phyloP scores from a whole-genome alignment of 163 green algal species.

The Prototheca wickerhamii region DNA sequence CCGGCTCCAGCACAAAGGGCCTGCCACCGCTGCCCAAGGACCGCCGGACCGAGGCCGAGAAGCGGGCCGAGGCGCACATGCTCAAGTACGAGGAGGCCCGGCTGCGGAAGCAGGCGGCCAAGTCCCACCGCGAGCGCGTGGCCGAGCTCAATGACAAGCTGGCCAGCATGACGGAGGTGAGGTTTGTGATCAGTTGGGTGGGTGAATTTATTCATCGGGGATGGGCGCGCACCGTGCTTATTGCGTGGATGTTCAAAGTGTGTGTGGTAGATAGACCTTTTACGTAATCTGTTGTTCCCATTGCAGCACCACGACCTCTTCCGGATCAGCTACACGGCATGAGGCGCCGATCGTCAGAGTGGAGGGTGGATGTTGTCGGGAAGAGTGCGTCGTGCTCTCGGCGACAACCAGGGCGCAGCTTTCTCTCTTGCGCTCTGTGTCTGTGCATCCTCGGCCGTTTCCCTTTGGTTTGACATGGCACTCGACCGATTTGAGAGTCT shows the following conservation, averaged over 20 bases:
- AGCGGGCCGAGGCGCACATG: conserved; percentile 60
- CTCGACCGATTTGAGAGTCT: too few species aligned
- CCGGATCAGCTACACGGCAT: conserved; percentile 15
- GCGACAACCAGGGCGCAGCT: too few species aligned
- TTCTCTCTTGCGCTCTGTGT: too few species aligned
- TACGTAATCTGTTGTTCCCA: not conserved
- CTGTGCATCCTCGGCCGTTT: too few species aligned
- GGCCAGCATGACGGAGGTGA: conserved; percentile 19
- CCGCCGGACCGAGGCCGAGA: conserved; percentile 79
- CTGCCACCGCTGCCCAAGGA: conserved; percentile 37
- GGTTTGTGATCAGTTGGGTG: not conserved
- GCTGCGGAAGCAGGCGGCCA: conserved; percentile 59
- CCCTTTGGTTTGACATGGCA: too few species aligned
- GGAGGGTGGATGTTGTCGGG: too few species aligned
- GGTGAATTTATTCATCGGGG: not conserved
- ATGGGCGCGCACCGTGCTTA: not conserved
- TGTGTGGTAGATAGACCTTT: too few species aligned
- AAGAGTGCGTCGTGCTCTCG: too few species aligned
- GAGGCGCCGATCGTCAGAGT: not conserved
- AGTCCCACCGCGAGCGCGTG: conserved; percentile 51
- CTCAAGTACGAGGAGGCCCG: conserved; percentile 64
- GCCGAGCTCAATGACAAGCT: conserved; percentile 37
- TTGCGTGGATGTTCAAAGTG: not conserved
- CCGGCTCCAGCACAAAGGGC: too few species aligned
- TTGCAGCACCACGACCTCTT: conserved; percentile 22